These are phyloP conservation scores for Eucalyptus microcorys DNA, from an alignment of 345 rosid species.

Conservation along the genomic window DNA sequence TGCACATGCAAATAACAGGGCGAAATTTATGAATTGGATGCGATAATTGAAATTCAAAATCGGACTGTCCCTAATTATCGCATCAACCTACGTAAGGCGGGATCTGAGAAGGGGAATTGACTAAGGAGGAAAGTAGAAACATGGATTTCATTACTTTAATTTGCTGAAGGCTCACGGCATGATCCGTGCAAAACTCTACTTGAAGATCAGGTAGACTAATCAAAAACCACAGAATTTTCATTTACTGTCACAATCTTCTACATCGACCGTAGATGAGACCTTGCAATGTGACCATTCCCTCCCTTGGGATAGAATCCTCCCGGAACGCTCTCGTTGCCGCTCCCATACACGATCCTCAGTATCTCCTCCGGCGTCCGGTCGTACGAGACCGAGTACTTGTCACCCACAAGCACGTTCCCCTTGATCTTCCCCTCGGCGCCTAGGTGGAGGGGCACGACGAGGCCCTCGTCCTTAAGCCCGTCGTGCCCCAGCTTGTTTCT, in stretches of 20 bases:
- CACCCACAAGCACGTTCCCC: constrained; percentile 51
- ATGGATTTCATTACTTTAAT: not conserved
- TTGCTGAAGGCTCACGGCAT: not conserved
- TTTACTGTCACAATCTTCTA: not conserved
- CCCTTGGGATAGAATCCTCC: constrained; percentile 70
- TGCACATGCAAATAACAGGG: not conserved
- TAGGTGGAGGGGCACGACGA: constrained; percentile 1
- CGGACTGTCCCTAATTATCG: not conserved
- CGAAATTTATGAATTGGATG: not conserved
- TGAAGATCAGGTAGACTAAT: not conserved
- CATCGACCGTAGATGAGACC: constrained; percentile 4
- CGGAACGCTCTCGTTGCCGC: constrained; percentile 35
- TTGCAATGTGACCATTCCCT: constrained; percentile 49
- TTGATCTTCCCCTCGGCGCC: constrained; percentile 33
- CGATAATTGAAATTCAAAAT: too few relatives aligned
- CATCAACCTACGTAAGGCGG: not conserved
- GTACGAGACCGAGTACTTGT: constrained; percentile 23
- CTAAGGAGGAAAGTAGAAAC: not conserved
- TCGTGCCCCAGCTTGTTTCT: constrained; percentile 20
- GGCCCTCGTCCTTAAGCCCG: constrained; percentile 49
- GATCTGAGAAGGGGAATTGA: not conserved
- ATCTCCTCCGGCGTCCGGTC: constrained; percentile 54
- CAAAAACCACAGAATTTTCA: not conserved
- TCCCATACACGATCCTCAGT: constrained; percentile 51
- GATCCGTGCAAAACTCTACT: not conserved